A percentile compares a stretch with the other conserved stretches of the same genome.
Evolutionary conservation across 306 rosid genomes (phyloP).

Genomic region (Hippophae rhamnoides): DNA sequence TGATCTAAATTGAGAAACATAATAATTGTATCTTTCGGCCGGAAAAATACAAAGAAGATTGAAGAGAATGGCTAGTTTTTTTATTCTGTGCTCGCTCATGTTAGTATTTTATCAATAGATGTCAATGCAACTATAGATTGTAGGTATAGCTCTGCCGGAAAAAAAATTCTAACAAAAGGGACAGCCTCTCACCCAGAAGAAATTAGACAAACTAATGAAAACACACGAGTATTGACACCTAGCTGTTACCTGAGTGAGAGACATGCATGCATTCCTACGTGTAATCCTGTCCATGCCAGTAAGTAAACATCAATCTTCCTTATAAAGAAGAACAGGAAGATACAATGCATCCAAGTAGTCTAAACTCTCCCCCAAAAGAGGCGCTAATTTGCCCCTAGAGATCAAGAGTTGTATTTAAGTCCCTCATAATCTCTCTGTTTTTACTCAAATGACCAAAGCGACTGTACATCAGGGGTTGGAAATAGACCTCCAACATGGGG

Average conservation of each 20-base stretch:
- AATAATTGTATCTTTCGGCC: too few relatives aligned
- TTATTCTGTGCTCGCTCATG: too few relatives aligned
- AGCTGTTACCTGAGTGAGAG: slow-evolving; percentile 27
- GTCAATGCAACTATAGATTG: too few relatives aligned
- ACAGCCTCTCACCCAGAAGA: too few relatives aligned
- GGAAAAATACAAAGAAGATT: too few relatives aligned
- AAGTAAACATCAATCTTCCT: slow-evolving; percentile 64
- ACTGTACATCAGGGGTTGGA: slow-evolving; percentile 73
- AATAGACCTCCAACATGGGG: slow-evolving; percentile 51
- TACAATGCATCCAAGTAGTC: slow-evolving; percentile 58
- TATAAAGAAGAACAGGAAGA: slow-evolving; percentile 63
- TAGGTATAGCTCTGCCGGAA: too few relatives aligned
- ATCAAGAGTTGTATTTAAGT: slow-evolving; percentile 38
- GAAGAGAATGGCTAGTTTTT: too few relatives aligned
- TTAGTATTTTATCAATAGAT: too few relatives aligned
- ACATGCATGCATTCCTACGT: slow-evolving; percentile 34
- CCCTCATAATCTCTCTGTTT: slow-evolving; percentile 38
- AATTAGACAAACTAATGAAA: too few relatives aligned
- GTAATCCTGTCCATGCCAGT: slow-evolving; percentile 45
- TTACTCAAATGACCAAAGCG: slow-evolving; percentile 76
- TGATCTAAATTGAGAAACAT: too few relatives aligned
- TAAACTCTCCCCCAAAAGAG: slow-evolving; percentile 44
- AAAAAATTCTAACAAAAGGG: too few relatives aligned
- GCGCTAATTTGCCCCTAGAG: slow-evolving; percentile 44
- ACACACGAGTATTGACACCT: slow-evolving; percentile 2